A percentile compares a stretch with the other conserved stretches of the same genome.
These are phyloP conservation scores for Penicillium sumatraense DNA, from an alignment of 2,329 filamentous ascomycete genomes.

Conservation along the genomic window DNA sequence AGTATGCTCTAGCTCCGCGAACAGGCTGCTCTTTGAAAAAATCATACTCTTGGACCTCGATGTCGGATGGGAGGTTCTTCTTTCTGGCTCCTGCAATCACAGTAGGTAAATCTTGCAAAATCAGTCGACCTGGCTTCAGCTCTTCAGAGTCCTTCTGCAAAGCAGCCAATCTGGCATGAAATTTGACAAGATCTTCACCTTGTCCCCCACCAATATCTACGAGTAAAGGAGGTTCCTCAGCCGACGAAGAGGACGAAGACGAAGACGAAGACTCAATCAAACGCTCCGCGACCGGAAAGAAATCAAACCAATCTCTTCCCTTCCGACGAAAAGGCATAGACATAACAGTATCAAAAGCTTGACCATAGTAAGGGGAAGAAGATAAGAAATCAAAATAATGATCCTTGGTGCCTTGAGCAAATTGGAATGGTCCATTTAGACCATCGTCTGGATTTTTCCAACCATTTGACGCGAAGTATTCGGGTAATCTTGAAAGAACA, in stretches of 20 bases:
- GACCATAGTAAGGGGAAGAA: slow-evolving; percentile 9
- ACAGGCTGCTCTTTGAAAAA: slow-evolving; percentile 20
- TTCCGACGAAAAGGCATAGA: slow-evolving; percentile 12
- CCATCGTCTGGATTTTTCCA: slow-evolving; percentile 17
- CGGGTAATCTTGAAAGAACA: slow-evolving; percentile 16
- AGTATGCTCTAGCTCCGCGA: slow-evolving; percentile 20
- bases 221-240: no score
- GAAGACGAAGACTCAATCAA: no score
- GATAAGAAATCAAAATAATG: slow-evolving; percentile 21
- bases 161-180: slow-evolving; percentile 9
- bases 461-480: slow-evolving; percentile 17
- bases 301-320: slow-evolving; percentile 11
- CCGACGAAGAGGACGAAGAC: no score
- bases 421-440: slow-evolving; percentile 16
- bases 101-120: slow-evolving; percentile 16
- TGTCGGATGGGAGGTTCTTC: not conserved
- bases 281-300: slow-evolving; percentile 15
- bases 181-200: slow-evolving; percentile 14
- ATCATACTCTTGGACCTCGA: slow-evolving; percentile 10
- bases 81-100: slow-evolving; percentile 5
- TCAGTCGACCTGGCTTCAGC: slow-evolving; percentile 9
- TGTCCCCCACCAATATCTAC: slow-evolving; percentile 18
- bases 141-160: no score
- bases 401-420: slow-evolving; percentile 6
- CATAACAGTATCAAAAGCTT: slow-evolving; percentile 23